Percentiles rank a stretch among this genome's conserved stretches.
Evolutionary conservation across 73 alveolate species (phyloP).

Genomic region (Blepharisma stoltei): DNA sequence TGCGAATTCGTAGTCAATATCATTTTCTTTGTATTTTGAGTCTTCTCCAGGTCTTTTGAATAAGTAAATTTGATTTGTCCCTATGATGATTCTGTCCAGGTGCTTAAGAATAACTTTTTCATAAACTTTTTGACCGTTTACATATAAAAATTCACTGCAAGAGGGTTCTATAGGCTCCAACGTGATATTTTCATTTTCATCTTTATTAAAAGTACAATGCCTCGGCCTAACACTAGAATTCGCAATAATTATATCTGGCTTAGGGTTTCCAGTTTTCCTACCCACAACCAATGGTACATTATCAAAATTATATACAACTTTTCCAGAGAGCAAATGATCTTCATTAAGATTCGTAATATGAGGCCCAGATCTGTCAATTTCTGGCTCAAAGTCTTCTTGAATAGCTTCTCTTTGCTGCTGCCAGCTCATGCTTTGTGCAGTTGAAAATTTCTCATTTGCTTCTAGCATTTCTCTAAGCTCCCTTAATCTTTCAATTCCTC

Average conservation of each 20-base stretch:
- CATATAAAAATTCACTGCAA: conserved; percentile 22
- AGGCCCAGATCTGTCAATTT: conserved; percentile 56
- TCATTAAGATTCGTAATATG: conserved; percentile 87
- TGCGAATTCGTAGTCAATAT: conserved; percentile 27
- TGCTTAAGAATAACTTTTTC: conserved; percentile 29
- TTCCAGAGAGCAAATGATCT: conserved; percentile 87
- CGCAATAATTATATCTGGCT: conserved; percentile 78
- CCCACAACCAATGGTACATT: conserved; percentile 86
- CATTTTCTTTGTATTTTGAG: conserved; percentile 26
- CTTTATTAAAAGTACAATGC: conserved; percentile 61
- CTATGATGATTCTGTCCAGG: conserved; percentile 60
- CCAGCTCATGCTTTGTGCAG: conserved; percentile 59
- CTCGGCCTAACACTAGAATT: conserved; percentile 82
- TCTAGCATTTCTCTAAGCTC: conserved; percentile 73
- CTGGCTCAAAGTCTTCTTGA: conserved; percentile 44
- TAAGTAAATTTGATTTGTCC: conserved; percentile 50
- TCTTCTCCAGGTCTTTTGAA: conserved; percentile 52
- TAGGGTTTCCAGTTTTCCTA: conserved; percentile 84
- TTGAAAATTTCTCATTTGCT: conserved; percentile 41
- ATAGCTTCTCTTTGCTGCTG: conserved; percentile 65
- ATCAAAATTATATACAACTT: conserved; percentile 63
- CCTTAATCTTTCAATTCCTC: conserved; percentile 46
- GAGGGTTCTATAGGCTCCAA: conserved; percentile 43
- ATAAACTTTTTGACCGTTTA: neutral
- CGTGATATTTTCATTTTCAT: conserved; percentile 45